A percentile compares a stretch with the other conserved stretches of the same genome.
Conservation (phyloP, 2,329 filamentous ascomycete species). For the Exophiala aquamarina region DNA sequence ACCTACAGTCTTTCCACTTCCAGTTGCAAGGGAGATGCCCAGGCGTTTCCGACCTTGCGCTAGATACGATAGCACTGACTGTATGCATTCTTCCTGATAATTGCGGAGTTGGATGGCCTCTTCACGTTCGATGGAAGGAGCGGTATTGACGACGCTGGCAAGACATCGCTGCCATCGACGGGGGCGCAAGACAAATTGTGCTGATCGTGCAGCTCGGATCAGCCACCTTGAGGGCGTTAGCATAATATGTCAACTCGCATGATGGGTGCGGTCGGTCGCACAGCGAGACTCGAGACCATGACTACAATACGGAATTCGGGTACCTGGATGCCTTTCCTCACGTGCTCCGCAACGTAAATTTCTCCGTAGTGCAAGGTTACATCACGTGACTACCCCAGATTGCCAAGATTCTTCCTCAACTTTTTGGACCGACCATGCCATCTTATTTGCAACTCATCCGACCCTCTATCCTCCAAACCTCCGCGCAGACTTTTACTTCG, state of each 20-base stretch:
- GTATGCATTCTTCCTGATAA: constrained; percentile 91
- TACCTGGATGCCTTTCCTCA: no score
- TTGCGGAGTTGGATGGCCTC: constrained; percentile 64
- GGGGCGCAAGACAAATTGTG: constrained; percentile 7
- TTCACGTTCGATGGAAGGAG: constrained; percentile 25
- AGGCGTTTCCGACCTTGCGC: constrained; percentile 72
- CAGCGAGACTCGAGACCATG: no score
- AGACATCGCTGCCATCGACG: constrained; percentile 29
- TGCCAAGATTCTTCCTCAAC: no score
- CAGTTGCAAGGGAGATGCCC: constrained; percentile 83
- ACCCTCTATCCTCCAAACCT: no score
- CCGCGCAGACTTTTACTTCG: no score
- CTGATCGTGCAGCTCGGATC: constrained; percentile 19
- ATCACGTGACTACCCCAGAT: no score
- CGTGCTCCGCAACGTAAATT: no score
- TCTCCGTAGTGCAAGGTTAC: no score
- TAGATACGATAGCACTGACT: constrained; percentile 71
- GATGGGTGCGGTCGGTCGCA: no score
- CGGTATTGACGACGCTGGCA: constrained; percentile 16
- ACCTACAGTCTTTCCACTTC: constrained; percentile 80
- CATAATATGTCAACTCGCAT: constrained; percentile 27
- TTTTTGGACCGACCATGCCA: no score
- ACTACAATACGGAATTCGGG: no score
- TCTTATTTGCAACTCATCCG: no score
- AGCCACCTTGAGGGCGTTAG: constrained; percentile 31